phyloP scores from a whole-genome alignment of 768 basidiomycete species.

The Trametes villosa region DNA sequence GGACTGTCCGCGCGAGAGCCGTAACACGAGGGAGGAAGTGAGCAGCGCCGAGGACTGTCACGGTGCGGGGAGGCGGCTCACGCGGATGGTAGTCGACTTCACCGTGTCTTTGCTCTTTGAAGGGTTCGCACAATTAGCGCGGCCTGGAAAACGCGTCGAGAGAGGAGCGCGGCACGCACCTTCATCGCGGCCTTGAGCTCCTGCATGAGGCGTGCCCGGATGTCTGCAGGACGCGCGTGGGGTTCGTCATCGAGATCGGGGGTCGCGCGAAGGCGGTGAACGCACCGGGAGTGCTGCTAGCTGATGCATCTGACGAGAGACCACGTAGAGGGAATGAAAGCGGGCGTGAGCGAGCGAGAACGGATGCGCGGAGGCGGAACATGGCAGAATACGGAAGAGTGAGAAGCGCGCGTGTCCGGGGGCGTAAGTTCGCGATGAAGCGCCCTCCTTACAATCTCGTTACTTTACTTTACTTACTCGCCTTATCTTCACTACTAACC shows the following conservation, averaged over 20 bases:
- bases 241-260: not conserved
- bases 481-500: too few relatives aligned
- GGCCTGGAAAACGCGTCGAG: not conserved
- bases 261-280: not conserved
- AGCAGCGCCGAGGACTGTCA: too few relatives aligned
- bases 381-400: too few relatives aligned
- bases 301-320: not conserved
- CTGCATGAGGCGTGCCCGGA: constrained; percentile 53
- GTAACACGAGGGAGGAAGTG: not conserved
- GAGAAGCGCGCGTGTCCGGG: too few relatives aligned
- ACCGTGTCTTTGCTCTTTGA: constrained; percentile 57
- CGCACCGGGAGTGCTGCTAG: not conserved
- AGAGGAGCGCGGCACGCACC: not conserved
- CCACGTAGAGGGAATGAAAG: not conserved
- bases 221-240: constrained; percentile 41
- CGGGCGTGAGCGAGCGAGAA: not conserved
- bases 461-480: too few relatives aligned
- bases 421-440: too few relatives aligned
- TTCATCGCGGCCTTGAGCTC: constrained; percentile 64
- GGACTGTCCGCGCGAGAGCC: constrained; percentile 46
- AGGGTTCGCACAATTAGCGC: not conserved
- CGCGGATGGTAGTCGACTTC: constrained; percentile 60
- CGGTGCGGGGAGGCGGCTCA: constrained; percentile 16
- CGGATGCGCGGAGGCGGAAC: not conserved
- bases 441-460: too few relatives aligned